Conservation (phyloP, 371 early-diverging fungal species). For the Spraguea lophii region DNA sequence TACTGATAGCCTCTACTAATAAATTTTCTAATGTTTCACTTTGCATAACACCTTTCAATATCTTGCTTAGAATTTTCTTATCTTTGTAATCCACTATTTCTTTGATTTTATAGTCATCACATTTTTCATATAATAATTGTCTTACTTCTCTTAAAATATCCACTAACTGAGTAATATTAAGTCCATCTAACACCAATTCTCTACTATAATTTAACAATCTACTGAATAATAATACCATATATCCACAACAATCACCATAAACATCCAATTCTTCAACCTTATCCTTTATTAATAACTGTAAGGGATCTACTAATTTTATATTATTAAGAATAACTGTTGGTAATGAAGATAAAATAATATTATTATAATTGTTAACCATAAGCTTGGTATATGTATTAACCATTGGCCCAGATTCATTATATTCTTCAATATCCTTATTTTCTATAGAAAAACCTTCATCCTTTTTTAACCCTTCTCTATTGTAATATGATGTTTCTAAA, state of each 20-base stretch:
- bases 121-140: conserved; percentile 3
- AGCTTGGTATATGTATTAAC: too few relatives aligned
- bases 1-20: conserved; percentile 16
- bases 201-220: conserved; percentile 21
- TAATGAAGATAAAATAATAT: conserved; percentile 13
- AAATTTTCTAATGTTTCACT: conserved; percentile 23
- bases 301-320: conserved; percentile 38
- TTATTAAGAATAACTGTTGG: conserved; percentile 28
- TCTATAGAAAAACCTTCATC: too few relatives aligned
- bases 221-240: conserved; percentile 28
- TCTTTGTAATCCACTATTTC: conserved; percentile 5
- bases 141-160: conserved; percentile 20
- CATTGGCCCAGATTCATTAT: too few relatives aligned
- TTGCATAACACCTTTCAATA: conserved; percentile 9
- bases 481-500: too few relatives aligned
- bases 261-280: conserved; percentile 33
- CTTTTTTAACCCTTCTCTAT: too few relatives aligned
- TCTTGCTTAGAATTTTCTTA: neutral
- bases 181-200: conserved; percentile 27
- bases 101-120: conserved; percentile 2
- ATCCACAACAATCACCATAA: conserved; percentile 36
- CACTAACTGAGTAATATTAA: conserved; percentile 26
- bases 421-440: too few relatives aligned
- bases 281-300: conserved; percentile 34
- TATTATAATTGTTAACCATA: conserved; percentile 18